Percentiles rank a stretch among this genome's conserved stretches.
Evolutionary conservation across 495 filamentous ascomycete species (phyloP).

Genomic region (Mytilinidion resinicola): DNA sequence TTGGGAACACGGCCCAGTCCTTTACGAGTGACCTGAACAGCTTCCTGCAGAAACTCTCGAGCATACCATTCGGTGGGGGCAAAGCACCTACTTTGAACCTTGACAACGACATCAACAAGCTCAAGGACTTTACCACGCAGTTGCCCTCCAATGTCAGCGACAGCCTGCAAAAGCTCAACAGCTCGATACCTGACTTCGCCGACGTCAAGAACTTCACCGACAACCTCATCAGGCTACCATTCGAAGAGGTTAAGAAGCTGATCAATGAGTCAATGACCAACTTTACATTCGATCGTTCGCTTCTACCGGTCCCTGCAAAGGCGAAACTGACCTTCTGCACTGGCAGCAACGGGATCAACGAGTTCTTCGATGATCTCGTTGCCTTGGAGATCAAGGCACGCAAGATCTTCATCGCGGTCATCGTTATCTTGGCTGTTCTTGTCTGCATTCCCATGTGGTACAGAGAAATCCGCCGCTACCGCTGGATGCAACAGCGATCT

Average conservation of each 20-base stretch:
- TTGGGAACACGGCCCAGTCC: conserved; percentile 47
- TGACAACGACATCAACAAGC: conserved; percentile 47
- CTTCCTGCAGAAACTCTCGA: conserved; percentile 45
- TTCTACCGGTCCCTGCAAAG: conserved; percentile 77
- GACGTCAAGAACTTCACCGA: conserved; percentile 73
- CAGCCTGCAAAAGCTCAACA: conserved; percentile 62
- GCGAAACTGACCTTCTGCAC: conserved; percentile 81
- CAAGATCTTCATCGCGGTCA: conserved; percentile 65
- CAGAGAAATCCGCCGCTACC: conserved; percentile 74
- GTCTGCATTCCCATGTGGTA: conserved; percentile 72
- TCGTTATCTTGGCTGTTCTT: conserved; percentile 62
- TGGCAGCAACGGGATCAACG: conserved; percentile 70
- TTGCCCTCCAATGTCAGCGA: conserved; percentile 59
- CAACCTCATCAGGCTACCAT: conserved; percentile 65
- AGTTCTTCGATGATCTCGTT: conserved; percentile 73
- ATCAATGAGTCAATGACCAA: conserved; percentile 59
- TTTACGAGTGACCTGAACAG: conserved; percentile 60
- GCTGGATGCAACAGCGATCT: conserved; percentile 61
- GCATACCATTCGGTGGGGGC: conserved; percentile 31
- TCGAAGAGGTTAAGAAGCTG: conserved; percentile 63
- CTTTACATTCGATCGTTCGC: conserved; percentile 68
- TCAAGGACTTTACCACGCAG: conserved; percentile 54
- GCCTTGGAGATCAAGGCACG: conserved; percentile 55
- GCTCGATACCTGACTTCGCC: conserved; percentile 72
- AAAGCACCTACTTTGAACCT: conserved; percentile 54